Evolutionary conservation across 768 basidiomycete genomes (phyloP).

Genomic region (Strobilomyces confusus): DNA sequence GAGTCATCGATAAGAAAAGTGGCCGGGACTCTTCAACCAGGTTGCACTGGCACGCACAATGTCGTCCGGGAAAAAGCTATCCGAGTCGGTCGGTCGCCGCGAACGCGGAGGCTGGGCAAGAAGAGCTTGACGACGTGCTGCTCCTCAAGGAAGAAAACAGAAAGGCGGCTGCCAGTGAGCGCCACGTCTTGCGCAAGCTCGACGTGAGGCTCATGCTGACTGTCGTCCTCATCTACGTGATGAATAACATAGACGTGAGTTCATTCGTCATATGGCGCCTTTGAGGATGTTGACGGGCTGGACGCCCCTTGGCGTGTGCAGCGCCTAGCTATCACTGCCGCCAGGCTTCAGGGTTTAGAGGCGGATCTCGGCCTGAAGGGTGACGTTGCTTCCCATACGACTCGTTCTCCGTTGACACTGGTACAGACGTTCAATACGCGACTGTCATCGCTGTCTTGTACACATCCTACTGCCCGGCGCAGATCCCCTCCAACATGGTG

Average conservation of each 20-base stretch:
- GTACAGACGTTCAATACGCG: not conserved
- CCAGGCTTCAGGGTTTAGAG: not conserved
- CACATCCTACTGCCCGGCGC: not conserved
- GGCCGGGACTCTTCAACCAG: too few species aligned
- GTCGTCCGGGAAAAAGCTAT: not conserved
- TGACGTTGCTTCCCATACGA: not conserved
- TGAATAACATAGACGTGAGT: not conserved
- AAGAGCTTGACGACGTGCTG: not conserved
- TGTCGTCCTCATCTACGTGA: not conserved
- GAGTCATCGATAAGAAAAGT: constrained; percentile 61
- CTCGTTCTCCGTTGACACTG: not conserved
- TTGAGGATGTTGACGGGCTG: not conserved
- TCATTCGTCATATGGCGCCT: not conserved
- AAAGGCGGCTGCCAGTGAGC: not conserved
- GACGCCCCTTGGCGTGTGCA: not conserved
- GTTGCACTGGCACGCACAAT: not conserved
- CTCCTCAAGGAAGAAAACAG: not conserved
- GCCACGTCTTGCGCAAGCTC: not conserved
- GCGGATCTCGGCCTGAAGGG: not conserved
- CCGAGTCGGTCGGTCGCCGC: not conserved
- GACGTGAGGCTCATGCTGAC: not conserved
- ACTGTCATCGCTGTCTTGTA: not conserved
- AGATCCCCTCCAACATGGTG: not conserved
- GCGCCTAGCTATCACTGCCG: not conserved
- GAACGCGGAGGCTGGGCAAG: too few species aligned